Conservation (phyloP, 148 eudicot genomes). For the Tetragonia tetragonoides region DNA sequence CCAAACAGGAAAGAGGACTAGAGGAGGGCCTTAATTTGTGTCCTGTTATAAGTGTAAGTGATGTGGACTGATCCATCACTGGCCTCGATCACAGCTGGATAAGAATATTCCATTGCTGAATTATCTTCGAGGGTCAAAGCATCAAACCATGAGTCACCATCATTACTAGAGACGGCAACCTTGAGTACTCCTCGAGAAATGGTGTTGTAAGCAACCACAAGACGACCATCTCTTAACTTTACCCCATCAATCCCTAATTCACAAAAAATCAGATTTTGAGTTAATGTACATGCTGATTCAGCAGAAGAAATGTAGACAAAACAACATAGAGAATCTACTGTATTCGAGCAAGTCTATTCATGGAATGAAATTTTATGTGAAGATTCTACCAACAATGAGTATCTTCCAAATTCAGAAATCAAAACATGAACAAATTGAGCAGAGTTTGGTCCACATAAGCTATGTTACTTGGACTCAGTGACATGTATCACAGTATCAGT, state of each 20-base stretch:
- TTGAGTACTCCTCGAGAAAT: constrained; percentile 59
- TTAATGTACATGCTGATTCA: neutral
- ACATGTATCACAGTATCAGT: too few species aligned
- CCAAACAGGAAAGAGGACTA: constrained; percentile 14
- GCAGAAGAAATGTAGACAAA: neutral
- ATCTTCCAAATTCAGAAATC: neutral
- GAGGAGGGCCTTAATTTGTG: constrained; percentile 68
- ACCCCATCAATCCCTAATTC: constrained; percentile 90
- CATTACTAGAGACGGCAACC: constrained; percentile 48
- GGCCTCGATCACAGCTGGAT: constrained; percentile 86
- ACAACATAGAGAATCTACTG: neutral
- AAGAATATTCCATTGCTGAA: constrained; percentile 79
- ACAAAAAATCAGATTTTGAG: constrained; percentile 11
- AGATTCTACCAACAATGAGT: neutral
- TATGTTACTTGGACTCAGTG: neutral
- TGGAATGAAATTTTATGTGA: neutral
- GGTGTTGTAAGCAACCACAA: constrained; percentile 87
- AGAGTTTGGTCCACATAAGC: neutral
- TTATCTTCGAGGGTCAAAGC: constrained; percentile 66
- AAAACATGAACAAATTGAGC: too few species aligned
- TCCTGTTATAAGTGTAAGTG: constrained; percentile 85
- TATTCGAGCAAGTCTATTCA: neutral
- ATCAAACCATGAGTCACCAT: constrained; percentile 85
- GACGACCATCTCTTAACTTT: constrained; percentile 69
- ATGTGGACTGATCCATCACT: constrained; percentile 75